Percentiles rank a stretch among this genome's conserved stretches.
phyloP scores from a whole-genome alignment of 148 eudicot species.

The Rheum nobile region DNA sequence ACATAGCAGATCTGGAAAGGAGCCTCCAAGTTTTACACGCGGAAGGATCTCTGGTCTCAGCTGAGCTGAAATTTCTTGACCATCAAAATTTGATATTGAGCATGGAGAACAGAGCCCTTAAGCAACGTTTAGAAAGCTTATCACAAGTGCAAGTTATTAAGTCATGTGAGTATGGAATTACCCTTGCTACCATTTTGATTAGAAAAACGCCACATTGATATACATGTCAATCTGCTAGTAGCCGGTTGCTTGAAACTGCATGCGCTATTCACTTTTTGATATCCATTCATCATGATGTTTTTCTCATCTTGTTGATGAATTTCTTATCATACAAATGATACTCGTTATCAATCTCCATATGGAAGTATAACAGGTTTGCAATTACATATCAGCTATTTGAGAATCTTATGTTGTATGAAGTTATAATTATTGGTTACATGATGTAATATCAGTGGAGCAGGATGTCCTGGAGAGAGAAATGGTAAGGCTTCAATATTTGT shows the following conservation, averaged over 20 bases:
- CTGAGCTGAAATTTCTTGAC: constrained; percentile 61
- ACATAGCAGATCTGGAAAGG: constrained; percentile 68
- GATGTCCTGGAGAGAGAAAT: constrained; percentile 66
- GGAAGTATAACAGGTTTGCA: no score
- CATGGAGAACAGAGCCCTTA: constrained; percentile 69
- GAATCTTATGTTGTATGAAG: not conserved
- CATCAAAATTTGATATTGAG: constrained; percentile 63
- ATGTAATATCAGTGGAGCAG: constrained; percentile 60
- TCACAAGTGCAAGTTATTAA: constrained; percentile 61
- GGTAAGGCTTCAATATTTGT: constrained; percentile 45
- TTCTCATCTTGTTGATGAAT: no score
- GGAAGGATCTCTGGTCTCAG: constrained; percentile 50
- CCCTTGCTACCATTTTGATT: not conserved
- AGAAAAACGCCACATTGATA: no score
- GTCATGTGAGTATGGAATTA: constrained; percentile 30
- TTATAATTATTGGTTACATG: not conserved
- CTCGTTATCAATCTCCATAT: no score
- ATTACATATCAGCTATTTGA: no score
- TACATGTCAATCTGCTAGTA: no score
- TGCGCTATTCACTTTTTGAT: no score
- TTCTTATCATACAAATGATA: no score
- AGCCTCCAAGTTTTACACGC: constrained; percentile 51
- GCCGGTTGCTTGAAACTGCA: no score
- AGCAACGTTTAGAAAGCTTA: constrained; percentile 55
- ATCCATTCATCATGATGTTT: not conserved